These are phyloP conservation scores for Yamadazyma epiphylla DNA, from an alignment of 1,139 yeast species.

Conservation along the genomic window DNA sequence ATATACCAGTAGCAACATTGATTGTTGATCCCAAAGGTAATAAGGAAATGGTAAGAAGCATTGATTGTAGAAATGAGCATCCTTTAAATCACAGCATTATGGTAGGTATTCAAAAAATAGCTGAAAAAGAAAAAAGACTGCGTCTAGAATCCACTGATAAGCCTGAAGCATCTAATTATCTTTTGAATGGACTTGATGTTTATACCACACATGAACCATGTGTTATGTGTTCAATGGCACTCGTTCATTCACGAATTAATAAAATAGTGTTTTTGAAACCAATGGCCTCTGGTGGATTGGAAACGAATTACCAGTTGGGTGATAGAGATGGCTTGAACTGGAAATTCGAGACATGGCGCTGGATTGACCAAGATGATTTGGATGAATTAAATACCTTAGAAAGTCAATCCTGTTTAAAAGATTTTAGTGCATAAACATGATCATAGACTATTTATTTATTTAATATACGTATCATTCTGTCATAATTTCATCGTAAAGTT, in stretches of 20 bases:
- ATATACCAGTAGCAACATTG: constrained; percentile 9
- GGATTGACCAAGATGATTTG: constrained; percentile 36
- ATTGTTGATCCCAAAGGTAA: constrained; percentile 7
- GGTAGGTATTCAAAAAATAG: constrained; percentile 62
- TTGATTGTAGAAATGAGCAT: constrained; percentile 21
- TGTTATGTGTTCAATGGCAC: constrained; percentile 95
- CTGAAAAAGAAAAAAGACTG: constrained; percentile 41
- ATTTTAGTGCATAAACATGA: too few relatives aligned
- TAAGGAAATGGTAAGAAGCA: constrained; percentile 19
- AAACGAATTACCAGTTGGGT: constrained; percentile 71
- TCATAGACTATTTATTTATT: too few relatives aligned
- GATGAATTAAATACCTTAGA: constrained; percentile 9
- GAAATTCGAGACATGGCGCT: constrained; percentile 74
- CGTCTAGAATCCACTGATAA: constrained; percentile 16
- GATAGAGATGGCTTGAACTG: constrained; percentile 71
- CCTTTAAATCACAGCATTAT: constrained; percentile 74
- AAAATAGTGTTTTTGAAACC: constrained; percentile 58
- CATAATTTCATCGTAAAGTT: too few relatives aligned
- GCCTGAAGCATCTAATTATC: constrained; percentile 37
- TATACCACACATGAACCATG: constrained; percentile 96
- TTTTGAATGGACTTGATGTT: constrained; percentile 74
- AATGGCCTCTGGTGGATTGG: constrained; percentile 47
- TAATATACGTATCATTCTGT: too few relatives aligned
- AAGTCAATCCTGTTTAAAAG: constrained; percentile 1
- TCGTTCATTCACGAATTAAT: constrained; percentile 82